A percentile compares a stretch with the other conserved stretches of the same genome.
Conservation (phyloP, 2,329 filamentous ascomycete genomes). For the Pyrenophora seminiperda region DNA sequence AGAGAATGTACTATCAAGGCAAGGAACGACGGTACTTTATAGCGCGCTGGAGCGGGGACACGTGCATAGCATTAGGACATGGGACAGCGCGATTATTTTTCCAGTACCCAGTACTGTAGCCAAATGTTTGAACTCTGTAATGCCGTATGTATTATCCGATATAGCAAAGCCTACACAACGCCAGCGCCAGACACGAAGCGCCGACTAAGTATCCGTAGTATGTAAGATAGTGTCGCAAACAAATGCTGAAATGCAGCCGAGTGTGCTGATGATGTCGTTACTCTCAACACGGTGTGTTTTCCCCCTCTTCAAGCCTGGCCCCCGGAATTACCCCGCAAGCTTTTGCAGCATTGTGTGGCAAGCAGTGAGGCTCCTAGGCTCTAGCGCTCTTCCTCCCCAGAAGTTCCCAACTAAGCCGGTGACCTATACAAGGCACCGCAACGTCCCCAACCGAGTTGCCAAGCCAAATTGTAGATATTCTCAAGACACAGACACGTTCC, state of each 20-base stretch:
- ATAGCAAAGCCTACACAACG: conserved; percentile 8
- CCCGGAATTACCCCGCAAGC: conserved; percentile 31
- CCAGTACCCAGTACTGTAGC: not conserved
- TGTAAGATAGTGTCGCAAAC: not conserved
- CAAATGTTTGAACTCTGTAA: conserved; percentile 1
- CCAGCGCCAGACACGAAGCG: conserved; percentile 15
- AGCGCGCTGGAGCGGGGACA: no score
- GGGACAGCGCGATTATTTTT: no score
- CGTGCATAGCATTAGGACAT: no score
- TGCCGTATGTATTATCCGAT: conserved; percentile 6
- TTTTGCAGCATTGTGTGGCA: conserved; percentile 44
- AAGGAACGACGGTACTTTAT: no score
- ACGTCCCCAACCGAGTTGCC: no score
- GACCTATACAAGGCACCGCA: no score
- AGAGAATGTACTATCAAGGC: no score
- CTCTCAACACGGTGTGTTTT: not conserved
- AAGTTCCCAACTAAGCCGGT: not conserved
- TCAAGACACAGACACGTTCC: conserved; percentile 30
- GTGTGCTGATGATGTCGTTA: not conserved
- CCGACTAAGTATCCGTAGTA: conserved; percentile 1
- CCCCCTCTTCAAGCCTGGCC: no score
- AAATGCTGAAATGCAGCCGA: conserved; percentile 7
- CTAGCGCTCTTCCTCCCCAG: conserved; percentile 2
- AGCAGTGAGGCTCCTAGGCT: conserved; percentile 10
- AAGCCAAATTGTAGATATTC: not conserved